Conservation (phyloP, 106 monocot species). For the Dendrobium chrysotoxum region DNA sequence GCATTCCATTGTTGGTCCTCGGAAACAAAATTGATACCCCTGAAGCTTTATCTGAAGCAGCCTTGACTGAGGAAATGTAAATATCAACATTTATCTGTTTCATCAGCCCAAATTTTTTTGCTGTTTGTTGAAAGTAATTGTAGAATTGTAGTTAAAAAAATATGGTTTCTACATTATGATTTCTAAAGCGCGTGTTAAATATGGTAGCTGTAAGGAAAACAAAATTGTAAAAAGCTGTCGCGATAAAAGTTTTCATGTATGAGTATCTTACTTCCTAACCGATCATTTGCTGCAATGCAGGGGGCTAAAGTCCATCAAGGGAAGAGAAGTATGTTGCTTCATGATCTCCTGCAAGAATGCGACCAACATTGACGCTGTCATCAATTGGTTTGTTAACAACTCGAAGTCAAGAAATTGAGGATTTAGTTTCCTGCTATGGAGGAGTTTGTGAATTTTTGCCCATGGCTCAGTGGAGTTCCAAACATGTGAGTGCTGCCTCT, state of each 20-base stretch:
- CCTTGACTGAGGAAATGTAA: conserved; percentile 69
- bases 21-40: conserved; percentile 93
- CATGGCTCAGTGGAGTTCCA: too few species aligned
- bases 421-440: neutral
- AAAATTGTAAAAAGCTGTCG: too few species aligned
- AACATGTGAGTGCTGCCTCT: too few species aligned
- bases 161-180: too few species aligned
- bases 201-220: too few species aligned
- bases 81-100: neutral
- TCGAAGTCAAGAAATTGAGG: conserved; percentile 72
- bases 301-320: conserved; percentile 55
- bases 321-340: conserved; percentile 87
- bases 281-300: conserved; percentile 22
- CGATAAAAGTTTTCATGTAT: too few species aligned
- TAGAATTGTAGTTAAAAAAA: too few species aligned
- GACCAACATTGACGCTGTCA: conserved; percentile 83
- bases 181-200: too few species aligned
- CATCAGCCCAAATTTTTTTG: too few species aligned
- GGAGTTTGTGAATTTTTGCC: too few species aligned
- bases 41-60: conserved; percentile 60
- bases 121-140: too few species aligned
- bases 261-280: too few species aligned
- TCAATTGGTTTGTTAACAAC: conserved; percentile 96
- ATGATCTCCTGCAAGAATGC: conserved; percentile 98
- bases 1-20: conserved; percentile 85